Evolutionary conservation across 768 basidiomycete genomes (phyloP).

Genomic region (Ephemerocybe angulata): DNA sequence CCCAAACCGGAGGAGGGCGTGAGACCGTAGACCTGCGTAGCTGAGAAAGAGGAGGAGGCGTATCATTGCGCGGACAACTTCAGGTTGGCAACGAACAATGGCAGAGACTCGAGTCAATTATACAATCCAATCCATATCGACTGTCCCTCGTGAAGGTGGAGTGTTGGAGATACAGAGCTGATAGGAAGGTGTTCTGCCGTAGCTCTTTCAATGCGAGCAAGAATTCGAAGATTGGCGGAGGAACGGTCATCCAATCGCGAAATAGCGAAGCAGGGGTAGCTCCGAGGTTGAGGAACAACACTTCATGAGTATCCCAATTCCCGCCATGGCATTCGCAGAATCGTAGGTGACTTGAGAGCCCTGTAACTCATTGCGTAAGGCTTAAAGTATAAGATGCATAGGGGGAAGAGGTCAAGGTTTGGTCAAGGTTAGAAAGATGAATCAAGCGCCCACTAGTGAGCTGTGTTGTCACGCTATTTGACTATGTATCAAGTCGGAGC

Average conservation of each 20-base stretch:
- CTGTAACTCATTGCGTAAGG: too few relatives aligned
- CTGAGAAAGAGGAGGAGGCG: background rate
- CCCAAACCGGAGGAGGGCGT: background rate
- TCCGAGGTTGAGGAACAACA: constrained; percentile 1
- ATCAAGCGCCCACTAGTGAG: too few relatives aligned
- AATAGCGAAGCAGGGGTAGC: background rate
- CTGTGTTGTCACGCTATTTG: too few relatives aligned
- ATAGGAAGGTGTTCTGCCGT: background rate
- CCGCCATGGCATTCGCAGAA: too few relatives aligned
- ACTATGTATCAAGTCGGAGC: too few relatives aligned
- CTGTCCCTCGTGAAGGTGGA: background rate
- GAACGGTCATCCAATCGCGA: background rate
- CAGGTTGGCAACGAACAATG: background rate
- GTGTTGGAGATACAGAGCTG: background rate
- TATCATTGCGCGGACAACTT: background rate
- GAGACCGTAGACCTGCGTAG: background rate
- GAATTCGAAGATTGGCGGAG: background rate
- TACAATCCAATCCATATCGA: background rate
- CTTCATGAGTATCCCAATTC: too few relatives aligned
- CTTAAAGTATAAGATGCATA: too few relatives aligned
- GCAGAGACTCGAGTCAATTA: too few relatives aligned
- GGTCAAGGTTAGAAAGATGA: too few relatives aligned
- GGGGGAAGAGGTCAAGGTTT: too few relatives aligned
- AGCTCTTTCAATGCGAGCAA: background rate
- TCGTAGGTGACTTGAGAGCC: too few relatives aligned